Conservation (phyloP, 768 basidiomycete genomes). For the Boletus reticulatus region DNA sequence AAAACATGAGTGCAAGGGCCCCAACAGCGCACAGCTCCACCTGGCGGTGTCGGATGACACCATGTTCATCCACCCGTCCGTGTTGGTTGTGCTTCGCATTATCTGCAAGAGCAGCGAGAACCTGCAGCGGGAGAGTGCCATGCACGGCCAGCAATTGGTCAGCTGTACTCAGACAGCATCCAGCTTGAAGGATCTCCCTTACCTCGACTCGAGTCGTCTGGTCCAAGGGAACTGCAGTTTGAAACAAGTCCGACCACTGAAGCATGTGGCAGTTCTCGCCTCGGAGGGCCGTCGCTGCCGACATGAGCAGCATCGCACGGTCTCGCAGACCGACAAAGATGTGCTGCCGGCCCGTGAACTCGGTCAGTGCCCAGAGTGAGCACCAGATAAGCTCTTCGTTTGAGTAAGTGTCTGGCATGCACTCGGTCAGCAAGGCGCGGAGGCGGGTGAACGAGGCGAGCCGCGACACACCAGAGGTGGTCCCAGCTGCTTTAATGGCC, state of each 20-base stretch:
- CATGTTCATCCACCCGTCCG: conserved; percentile 34
- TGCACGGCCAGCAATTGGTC: too few relatives aligned
- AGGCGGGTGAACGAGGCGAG: background rate
- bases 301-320: conserved; percentile 1
- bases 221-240: background rate
- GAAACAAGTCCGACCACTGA: conserved; percentile 2
- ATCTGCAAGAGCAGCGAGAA: conserved; percentile 27
- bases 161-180: too few relatives aligned
- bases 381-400: background rate
- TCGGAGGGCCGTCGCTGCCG: background rate
- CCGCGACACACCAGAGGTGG: background rate
- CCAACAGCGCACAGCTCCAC: conserved; percentile 33
- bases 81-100: conserved; percentile 32
- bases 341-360: background rate
- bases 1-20: conserved; percentile 27
- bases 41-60: conserved; percentile 25
- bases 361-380: conserved; percentile 1
- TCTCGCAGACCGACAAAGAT: background rate
- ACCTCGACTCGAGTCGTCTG: background rate
- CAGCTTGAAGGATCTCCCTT: background rate
- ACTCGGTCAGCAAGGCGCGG: background rate
- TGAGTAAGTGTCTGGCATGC: background rate
- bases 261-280: conserved; percentile 1
- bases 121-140: conserved; percentile 10
- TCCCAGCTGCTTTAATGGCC: background rate